Conservation (phyloP, 306 rosid species). For the Vigna unguiculata region DNA sequence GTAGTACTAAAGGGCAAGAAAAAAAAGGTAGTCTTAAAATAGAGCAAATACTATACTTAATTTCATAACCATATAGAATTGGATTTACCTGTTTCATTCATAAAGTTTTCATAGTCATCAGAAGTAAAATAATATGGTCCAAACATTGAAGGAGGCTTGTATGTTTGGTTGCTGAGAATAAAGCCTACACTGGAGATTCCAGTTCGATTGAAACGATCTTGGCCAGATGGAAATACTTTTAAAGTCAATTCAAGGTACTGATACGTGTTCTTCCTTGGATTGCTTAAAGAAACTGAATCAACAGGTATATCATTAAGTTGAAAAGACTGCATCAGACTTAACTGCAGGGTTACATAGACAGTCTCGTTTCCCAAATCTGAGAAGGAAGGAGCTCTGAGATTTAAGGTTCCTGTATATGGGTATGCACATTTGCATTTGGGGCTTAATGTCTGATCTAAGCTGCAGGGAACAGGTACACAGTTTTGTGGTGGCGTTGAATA, state of each 20-base stretch:
- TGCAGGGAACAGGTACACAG: slow-evolving; percentile 56
- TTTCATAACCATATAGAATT: slow-evolving; percentile 12
- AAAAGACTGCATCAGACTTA: slow-evolving; percentile 24
- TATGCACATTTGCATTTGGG: slow-evolving; percentile 77
- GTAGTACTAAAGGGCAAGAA: slow-evolving; percentile 15
- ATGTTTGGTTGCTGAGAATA: slow-evolving; percentile 62
- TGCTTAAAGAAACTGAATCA: slow-evolving; percentile 58
- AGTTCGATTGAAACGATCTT: slow-evolving; percentile 55
- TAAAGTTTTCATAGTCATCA: slow-evolving; percentile 24
- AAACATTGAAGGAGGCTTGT: slow-evolving; percentile 47
- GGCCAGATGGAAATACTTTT: slow-evolving; percentile 58
- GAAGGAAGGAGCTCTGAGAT: slow-evolving; percentile 68
- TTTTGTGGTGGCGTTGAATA: slow-evolving; percentile 42
- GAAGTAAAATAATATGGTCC: slow-evolving; percentile 61
- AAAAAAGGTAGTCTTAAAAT: slow-evolving; percentile 33
- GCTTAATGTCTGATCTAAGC: slow-evolving; percentile 49
- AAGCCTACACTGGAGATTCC: slow-evolving; percentile 53
- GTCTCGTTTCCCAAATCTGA: slow-evolving; percentile 51
- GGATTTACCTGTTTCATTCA: slow-evolving; percentile 47
- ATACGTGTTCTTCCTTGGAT: slow-evolving; percentile 34
- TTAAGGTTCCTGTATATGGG: slow-evolving; percentile 67
- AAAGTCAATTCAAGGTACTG: slow-evolving; percentile 54
- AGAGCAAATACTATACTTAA: slow-evolving; percentile 7
- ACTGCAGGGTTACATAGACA: slow-evolving; percentile 47
- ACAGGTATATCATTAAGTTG: slow-evolving; percentile 34